A percentile compares a stretch with the other conserved stretches of the same genome.
These are phyloP conservation scores for Cucurbita argyrosperma DNA, from an alignment of 306 rosid genomes.

Conservation along the genomic window DNA sequence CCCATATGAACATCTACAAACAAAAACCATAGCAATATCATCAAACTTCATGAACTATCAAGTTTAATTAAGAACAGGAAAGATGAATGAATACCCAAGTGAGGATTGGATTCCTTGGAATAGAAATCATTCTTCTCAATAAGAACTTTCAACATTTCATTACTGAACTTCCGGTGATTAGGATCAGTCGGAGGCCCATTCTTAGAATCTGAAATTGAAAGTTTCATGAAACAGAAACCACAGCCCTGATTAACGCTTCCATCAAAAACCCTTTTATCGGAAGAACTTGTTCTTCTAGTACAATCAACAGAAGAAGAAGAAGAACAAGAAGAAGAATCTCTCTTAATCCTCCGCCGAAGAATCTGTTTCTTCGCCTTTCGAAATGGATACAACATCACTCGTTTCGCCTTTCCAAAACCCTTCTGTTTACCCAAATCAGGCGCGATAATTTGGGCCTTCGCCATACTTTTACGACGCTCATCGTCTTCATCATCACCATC, in stretches of 20 bases:
- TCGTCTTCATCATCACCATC: constrained; percentile 24
- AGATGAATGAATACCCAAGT: constrained; percentile 15
- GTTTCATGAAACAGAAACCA: constrained; percentile 38
- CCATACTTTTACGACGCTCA: neutral
- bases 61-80: neutral
- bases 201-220: constrained; percentile 30
- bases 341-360: constrained; percentile 14
- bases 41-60: neutral
- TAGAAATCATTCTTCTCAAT: constrained; percentile 58
- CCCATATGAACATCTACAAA: neutral
- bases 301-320: neutral
- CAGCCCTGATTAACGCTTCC: constrained; percentile 21
- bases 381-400: constrained; percentile 25
- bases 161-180: constrained; percentile 38
- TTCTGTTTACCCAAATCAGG: constrained; percentile 2
- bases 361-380: constrained; percentile 23
- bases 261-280: constrained; percentile 25
- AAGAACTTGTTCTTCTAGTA: neutral
- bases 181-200: constrained; percentile 42
- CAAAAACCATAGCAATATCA: neutral
- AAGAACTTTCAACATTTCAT: constrained; percentile 35
- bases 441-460: neutral
- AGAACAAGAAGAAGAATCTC: constrained; percentile 12
- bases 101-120: constrained; percentile 63
- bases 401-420: constrained; percentile 20